Conservation (phyloP, 768 basidiomycete genomes). For the Suillus hirtellus region DNA sequence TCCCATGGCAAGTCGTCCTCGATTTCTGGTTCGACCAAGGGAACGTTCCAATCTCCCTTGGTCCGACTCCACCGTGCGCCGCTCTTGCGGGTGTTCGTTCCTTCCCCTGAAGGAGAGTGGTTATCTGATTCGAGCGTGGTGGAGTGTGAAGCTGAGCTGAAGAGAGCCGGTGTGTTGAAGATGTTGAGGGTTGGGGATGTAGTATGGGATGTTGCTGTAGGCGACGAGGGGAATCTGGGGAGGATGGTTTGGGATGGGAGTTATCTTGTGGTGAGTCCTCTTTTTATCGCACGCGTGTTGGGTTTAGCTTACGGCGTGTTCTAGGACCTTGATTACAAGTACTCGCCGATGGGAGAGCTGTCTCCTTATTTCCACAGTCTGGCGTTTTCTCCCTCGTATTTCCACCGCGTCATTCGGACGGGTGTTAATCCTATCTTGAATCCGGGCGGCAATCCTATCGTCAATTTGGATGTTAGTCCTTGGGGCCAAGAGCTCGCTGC, state of each 20-base stretch:
- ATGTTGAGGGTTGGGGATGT: constrained; percentile 77
- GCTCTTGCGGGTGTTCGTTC: constrained; percentile 78
- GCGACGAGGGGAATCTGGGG: constrained; percentile 85
- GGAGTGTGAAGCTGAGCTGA: constrained; percentile 81
- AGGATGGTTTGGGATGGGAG: constrained; percentile 86
- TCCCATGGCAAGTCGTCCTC: constrained; percentile 27
- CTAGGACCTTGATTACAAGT: constrained; percentile 85
- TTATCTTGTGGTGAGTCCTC: constrained; percentile 64
- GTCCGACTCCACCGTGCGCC: constrained; percentile 73
- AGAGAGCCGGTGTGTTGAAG: constrained; percentile 60
- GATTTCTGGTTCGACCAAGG: constrained; percentile 16
- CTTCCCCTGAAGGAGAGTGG: constrained; percentile 86
- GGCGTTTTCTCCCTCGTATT: constrained; percentile 86
- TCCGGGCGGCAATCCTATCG: constrained; percentile 57
- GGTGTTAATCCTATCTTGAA: constrained; percentile 35
- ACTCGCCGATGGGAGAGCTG: constrained; percentile 71
- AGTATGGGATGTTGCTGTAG: constrained; percentile 84
- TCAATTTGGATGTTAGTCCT: constrained; percentile 71
- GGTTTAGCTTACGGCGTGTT: constrained; percentile 18
- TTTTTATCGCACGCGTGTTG: background rate
- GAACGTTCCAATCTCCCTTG: constrained; percentile 65
- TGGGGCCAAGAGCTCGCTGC: constrained; percentile 78
- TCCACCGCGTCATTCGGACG: constrained; percentile 80
- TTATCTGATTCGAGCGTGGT: constrained; percentile 78
- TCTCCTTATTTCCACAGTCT: constrained; percentile 79